Evolutionary conservation across 2,329 filamentous ascomycete genomes (phyloP).

Genomic region (Botrytis hyacinthi): DNA sequence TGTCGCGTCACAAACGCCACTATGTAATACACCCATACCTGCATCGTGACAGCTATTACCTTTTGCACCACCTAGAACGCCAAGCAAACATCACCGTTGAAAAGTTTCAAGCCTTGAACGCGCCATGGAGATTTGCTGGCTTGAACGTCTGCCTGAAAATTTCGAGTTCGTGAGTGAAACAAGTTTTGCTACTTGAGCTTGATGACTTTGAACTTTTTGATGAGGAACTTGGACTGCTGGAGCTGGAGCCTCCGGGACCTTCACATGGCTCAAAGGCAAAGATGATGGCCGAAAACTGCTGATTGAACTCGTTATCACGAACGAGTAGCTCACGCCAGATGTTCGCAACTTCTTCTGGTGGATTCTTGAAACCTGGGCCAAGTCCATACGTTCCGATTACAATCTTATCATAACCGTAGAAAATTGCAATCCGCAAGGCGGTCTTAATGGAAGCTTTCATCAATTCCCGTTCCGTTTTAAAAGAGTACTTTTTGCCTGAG

Average conservation of each 20-base stretch:
- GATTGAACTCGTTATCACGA: slow-evolving; percentile 60
- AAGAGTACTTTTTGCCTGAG: slow-evolving; percentile 66
- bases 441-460: slow-evolving; percentile 71
- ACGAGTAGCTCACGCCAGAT: slow-evolving; percentile 65
- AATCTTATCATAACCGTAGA: slow-evolving; percentile 55
- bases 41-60: slow-evolving; percentile 2
- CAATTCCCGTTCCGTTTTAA: slow-evolving; percentile 67
- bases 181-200: slow-evolving; percentile 17
- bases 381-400: slow-evolving; percentile 65
- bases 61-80: slow-evolving; percentile 8
- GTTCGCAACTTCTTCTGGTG: slow-evolving; percentile 61
- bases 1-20: slow-evolving; percentile 12
- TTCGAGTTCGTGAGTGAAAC: slow-evolving; percentile 15
- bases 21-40: slow-evolving; percentile 9
- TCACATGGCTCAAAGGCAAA: slow-evolving; percentile 62
- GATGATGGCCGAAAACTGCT: slow-evolving; percentile 59
- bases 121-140: slow-evolving; percentile 21
- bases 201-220: slow-evolving; percentile 20
- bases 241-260: slow-evolving; percentile 44
- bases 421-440: slow-evolving; percentile 67
- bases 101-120: slow-evolving; percentile 13
- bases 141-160: slow-evolving; percentile 22
- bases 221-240: slow-evolving; percentile 27
- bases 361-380: slow-evolving; percentile 62
- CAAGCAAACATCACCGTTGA: not conserved